Evolutionary conservation across 352 stramenopile species (phyloP).

Genomic region (Phytopythium delawarense): DNA sequence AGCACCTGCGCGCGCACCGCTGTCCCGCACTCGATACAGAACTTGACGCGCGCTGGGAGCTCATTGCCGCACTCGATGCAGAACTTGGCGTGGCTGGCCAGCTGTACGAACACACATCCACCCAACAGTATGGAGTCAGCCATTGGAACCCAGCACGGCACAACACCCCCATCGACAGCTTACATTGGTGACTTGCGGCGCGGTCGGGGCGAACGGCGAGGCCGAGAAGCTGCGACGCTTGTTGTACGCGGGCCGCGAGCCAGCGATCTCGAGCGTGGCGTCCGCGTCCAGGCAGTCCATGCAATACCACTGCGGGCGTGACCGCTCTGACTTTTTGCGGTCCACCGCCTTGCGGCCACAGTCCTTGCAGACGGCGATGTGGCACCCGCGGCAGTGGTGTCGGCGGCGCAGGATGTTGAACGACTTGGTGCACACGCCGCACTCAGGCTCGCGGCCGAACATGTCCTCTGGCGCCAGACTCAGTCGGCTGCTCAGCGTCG

Average conservation of each 20-base stretch:
- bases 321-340: slow-evolving; percentile 42
- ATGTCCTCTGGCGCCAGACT: slow-evolving; percentile 36
- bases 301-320: slow-evolving; percentile 79
- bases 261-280: slow-evolving; percentile 61
- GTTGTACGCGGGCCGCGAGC: slow-evolving; percentile 34
- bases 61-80: slow-evolving; percentile 86
- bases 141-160: not conserved
- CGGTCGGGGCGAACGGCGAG: slow-evolving; percentile 25
- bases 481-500: slow-evolving; percentile 29
- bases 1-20: slow-evolving; percentile 49
- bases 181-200: slow-evolving; percentile 46
- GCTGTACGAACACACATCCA: slow-evolving; percentile 15
- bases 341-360: slow-evolving; percentile 78
- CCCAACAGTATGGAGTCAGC: no score
- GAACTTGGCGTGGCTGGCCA: slow-evolving; percentile 68
- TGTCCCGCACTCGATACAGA: slow-evolving; percentile 85
- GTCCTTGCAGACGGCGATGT: slow-evolving; percentile 83
- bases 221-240: slow-evolving; percentile 69
- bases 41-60: slow-evolving; percentile 69
- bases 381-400: slow-evolving; percentile 81
- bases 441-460: slow-evolving; percentile 73
- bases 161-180: slow-evolving; percentile 7
- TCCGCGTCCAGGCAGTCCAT: slow-evolving; percentile 59
- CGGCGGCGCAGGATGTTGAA: slow-evolving; percentile 81
- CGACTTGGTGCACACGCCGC: slow-evolving; percentile 66